Base-by-base conservation (phyloP, 108 stramenopile genomes). In the Aureococcus anophagefferens region DNA sequence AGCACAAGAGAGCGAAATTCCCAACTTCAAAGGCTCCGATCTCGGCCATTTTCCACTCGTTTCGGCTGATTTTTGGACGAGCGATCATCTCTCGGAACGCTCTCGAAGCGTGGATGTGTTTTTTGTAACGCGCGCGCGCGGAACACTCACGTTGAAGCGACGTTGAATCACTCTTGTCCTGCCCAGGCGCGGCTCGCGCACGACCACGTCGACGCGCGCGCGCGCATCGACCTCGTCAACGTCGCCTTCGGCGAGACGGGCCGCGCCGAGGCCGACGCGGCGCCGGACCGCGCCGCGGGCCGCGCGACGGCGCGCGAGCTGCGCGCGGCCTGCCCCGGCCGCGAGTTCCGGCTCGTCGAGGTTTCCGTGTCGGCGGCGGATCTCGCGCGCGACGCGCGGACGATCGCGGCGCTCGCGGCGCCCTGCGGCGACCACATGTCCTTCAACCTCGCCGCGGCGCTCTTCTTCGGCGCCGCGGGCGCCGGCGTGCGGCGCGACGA, bases 401-500 rank as follows among this genome's bases (percentile, higher is more conserved):
- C 74, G 34, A 83, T 96, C 25, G 81, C 83, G 34, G 73, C 76
- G 25, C 80, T 97, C 5, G 79, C 93, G 5, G 59, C 68, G 64
- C 94, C 94, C 16, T 82, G 88, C 66, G 65, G 68, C 14, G 90
- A 90, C 9, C 73, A 77, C 62, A 97, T 97, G 96, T 94, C 96
- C 74, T 87, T 97, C 68, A 97, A 97, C 77, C 94, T 97, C 74
- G 96, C 83, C 21, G 85, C 89, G 30, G 96, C 96, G 35, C 80
- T 97, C 67, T 95, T 90, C 92, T 95, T 96, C 83, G 95, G 93
- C 14, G 86, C 90, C 46, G 79, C 85, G 33, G 94, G 90, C 17
- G 65, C 34, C 30, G 88, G 91, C 15, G 72, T 68, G 64, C 35
- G 84, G 36, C 31, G 80, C 5, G 76, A 73, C 4, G 18, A 32